phyloP scores from a whole-genome alignment of 2,329 filamentous ascomycete species.

The Penicillium sp. region DNA sequence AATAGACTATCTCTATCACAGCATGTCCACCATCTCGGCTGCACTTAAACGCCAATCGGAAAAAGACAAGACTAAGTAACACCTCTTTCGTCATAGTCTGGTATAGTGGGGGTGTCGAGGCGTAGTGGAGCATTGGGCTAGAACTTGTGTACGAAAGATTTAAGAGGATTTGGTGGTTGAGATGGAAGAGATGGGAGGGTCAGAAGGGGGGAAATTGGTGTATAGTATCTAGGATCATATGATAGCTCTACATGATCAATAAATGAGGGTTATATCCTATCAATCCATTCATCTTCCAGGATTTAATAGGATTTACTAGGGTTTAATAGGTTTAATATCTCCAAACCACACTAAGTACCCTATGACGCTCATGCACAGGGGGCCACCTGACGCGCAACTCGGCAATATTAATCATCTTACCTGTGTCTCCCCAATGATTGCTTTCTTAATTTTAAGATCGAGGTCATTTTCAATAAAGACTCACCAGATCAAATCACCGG shows the following conservation, averaged over 20 bases:
- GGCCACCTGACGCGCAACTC: slow-evolving; percentile 15
- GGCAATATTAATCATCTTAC: slow-evolving; percentile 4
- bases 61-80: slow-evolving; percentile 31
- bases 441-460: not conserved
- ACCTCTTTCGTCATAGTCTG: slow-evolving; percentile 24
- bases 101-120: slow-evolving; percentile 11
- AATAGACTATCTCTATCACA: slow-evolving; percentile 35
- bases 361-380: slow-evolving; percentile 18
- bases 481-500: slow-evolving; percentile 17
- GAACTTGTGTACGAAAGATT: not conserved
- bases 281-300: not conserved
- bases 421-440: not conserved
- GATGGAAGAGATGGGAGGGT: not conserved
- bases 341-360: slow-evolving; percentile 1
- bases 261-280: not conserved
- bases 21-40: slow-evolving; percentile 32
- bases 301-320: not conserved
- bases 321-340: not conserved
- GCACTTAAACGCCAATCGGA: slow-evolving; percentile 26
- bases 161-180: not conserved
- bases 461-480: not conserved
- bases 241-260: not conserved
- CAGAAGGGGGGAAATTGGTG: not conserved
- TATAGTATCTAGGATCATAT: not conserved
- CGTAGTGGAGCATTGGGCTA: slow-evolving; percentile 14